These are phyloP conservation scores for Taxillus chinensis DNA, from an alignment of 164 flowering plant species.

Conservation along the genomic window DNA sequence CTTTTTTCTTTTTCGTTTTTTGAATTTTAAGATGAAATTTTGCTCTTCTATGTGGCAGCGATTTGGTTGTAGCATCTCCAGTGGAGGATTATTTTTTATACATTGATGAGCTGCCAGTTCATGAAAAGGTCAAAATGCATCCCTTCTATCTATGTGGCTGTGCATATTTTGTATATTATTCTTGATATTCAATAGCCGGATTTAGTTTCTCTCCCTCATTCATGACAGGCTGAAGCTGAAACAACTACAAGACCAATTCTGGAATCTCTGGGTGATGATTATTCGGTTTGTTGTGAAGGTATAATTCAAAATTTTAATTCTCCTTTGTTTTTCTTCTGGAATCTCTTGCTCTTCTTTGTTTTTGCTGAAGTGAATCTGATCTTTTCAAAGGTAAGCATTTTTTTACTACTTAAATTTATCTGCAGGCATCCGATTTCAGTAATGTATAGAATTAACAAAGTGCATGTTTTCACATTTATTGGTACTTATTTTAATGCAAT, in stretches of 20 bases:
- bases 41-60: constrained; percentile 28
- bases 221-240: constrained; percentile 59
- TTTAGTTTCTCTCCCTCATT: constrained; percentile 2
- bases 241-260: constrained; percentile 48
- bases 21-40: neutral
- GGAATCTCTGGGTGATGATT: constrained; percentile 88
- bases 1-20: neutral
- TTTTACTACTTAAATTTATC: too few species aligned
- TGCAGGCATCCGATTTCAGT: too few species aligned
- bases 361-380: too few species aligned
- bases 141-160: neutral
- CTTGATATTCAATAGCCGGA: neutral
- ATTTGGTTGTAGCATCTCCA: constrained; percentile 92
- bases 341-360: too few species aligned
- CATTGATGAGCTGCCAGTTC: constrained; percentile 69
- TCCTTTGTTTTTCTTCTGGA: too few species aligned
- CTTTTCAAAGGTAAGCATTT: too few species aligned
- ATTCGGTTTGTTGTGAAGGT: constrained; percentile 88
- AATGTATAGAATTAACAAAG: too few species aligned
- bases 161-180: neutral
- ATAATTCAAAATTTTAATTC: neutral
- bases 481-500: neutral
- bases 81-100: constrained; percentile 90
- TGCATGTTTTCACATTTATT: too few species aligned
- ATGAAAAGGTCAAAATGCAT: constrained; percentile 45